phyloP scores from a whole-genome alignment of 2,329 filamentous ascomycete species.

The Botrytis fabae region DNA sequence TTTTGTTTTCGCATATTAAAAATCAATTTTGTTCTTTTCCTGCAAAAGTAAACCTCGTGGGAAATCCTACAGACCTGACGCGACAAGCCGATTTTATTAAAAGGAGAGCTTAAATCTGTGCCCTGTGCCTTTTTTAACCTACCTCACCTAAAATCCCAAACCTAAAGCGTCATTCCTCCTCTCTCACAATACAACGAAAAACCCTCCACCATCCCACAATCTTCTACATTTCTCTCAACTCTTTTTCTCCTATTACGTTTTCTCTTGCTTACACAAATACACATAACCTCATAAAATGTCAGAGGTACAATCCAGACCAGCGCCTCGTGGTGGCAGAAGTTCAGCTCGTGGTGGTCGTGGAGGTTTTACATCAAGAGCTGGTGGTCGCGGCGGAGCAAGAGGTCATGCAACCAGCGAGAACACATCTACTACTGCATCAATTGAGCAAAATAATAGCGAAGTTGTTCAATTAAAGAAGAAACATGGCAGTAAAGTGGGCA shows the following conservation, averaged over 20 bases:
- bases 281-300: conserved; percentile 58
- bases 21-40: neutral
- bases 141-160: conserved; percentile 14
- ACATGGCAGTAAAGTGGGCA: conserved; percentile 74
- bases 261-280: conserved; percentile 31
- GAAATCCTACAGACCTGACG: conserved; percentile 13
- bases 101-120: conserved; percentile 25
- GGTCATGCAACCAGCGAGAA: conserved; percentile 70
- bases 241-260: conserved; percentile 28
- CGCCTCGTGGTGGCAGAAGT: conserved; percentile 88
- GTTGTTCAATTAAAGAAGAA: conserved; percentile 89
- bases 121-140: conserved; percentile 21
- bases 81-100: conserved; percentile 20
- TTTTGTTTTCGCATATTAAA: neutral
- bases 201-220: conserved; percentile 22
- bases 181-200: conserved; percentile 6
- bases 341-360: conserved; percentile 82
- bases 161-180: conserved; percentile 24
- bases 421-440: conserved; percentile 56
- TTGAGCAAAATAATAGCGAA: conserved; percentile 78
- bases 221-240: conserved; percentile 25
- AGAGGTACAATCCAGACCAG: conserved; percentile 85
- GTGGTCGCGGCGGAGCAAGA: conserved; percentile 64
- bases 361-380: conserved; percentile 68
- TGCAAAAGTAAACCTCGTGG: neutral